Evolutionary conservation across 1,139 yeast species (phyloP), one percentile per base, ranked within the genome.

Genomic region (Protomyces gravidus): DNA sequence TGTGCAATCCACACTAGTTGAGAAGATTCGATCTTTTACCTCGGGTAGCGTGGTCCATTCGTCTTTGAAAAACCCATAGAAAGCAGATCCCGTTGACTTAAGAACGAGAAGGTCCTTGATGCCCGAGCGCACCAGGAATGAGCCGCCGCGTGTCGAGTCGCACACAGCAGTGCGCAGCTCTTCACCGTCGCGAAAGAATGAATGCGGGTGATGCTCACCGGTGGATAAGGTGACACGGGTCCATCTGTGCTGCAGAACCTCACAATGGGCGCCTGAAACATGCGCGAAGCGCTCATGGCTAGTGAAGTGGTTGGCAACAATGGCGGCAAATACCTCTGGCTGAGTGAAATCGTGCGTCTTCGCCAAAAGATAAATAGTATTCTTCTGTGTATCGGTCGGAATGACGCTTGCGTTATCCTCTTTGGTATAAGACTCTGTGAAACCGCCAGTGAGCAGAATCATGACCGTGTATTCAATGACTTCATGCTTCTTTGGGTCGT

Each of bases 71-170:
- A 78, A 89, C 55, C 94, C 95, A 73, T 86, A 84, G 76, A 89
- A 89, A 86, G 86, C 87, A 32, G 96, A 88, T 25, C 95, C 94
- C n/a, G 97, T 89, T 46, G 94, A 85, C 74, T 89, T 89, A 71
- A 89, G 82, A 30, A 89, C 95, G 7, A 94, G 88, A 70, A 89
- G 79, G 67, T 86, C 95, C 72, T 85, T 83, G 68, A 89, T 79
- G 32, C 90, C 83, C 2, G 95, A 85, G n/a, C 77, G 72, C 65
- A 89, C 73, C 36, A 72, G 69, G 72, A 83, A 81, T 61, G 79
- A 78, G 45, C 79, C 79, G 55, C 68, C 66, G 66, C 73, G 74
- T 60, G 68, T 67, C 71, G 81, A 83, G 63, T 77, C 77, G 68
- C 88, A 79, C 58, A 74, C 73, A 25, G 83, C 80, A 63, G 79